Evolutionary conservation across 2,329 filamentous ascomycete genomes (phyloP).

Genomic region (Fusarium drepaniforme): DNA sequence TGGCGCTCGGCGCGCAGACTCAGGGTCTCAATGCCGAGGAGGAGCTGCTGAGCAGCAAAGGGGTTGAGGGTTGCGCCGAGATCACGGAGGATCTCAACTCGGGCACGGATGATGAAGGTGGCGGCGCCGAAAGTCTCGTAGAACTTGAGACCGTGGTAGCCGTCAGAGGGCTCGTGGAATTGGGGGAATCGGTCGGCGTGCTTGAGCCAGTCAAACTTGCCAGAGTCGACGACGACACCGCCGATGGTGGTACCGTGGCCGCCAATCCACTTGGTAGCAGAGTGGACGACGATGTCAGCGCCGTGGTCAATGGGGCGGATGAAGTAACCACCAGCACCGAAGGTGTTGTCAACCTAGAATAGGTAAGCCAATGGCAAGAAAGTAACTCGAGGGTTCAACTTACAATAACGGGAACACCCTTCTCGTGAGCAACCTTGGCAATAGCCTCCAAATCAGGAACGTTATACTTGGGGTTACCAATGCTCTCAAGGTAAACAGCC

Average conservation of each 20-base stretch:
- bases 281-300: constrained; percentile 94
- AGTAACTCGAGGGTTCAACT: constrained; percentile 37
- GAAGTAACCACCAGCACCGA: constrained; percentile 93
- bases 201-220: constrained; percentile 95
- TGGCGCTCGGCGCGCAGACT: constrained; percentile 89
- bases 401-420: constrained; percentile 75
- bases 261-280: constrained; percentile 96
- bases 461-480: constrained; percentile 95
- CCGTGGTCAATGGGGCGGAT: constrained; percentile 88
- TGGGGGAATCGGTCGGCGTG: constrained; percentile 89
- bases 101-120: constrained; percentile 85
- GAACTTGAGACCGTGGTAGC: constrained; percentile 95
- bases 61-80: constrained; percentile 86
- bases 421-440: constrained; percentile 79
- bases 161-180: constrained; percentile 87
- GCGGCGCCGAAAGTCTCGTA: constrained; percentile 90
- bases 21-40: constrained; percentile 91
- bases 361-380: neutral
- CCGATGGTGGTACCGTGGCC: constrained; percentile 94
- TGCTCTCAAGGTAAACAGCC: constrained; percentile 91
- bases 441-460: constrained; percentile 92
- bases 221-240: constrained; percentile 87
- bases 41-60: constrained; percentile 91
- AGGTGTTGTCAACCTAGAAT: constrained; percentile 85
- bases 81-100: constrained; percentile 92